phyloP scores from a whole-genome alignment of 495 filamentous ascomycete species.

The Penicillium daleae region DNA sequence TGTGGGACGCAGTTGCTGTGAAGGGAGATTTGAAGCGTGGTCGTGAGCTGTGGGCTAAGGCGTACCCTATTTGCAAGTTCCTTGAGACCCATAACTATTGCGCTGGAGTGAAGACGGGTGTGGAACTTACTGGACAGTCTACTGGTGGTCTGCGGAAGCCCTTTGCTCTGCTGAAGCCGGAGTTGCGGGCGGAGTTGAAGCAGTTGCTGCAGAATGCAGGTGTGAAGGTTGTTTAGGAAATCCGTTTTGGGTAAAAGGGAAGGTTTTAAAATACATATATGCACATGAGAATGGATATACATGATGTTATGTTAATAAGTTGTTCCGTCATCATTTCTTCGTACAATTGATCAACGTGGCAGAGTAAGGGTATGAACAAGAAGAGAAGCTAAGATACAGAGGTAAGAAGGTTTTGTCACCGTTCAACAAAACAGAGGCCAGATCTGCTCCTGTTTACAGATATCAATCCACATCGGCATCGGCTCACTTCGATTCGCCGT shows the following conservation, averaged over 20 bases:
- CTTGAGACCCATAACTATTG: conserved; percentile 40
- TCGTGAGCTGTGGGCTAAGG: conserved; percentile 39
- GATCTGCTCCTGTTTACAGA: conserved; percentile 28
- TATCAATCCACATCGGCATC: conserved; percentile 38
- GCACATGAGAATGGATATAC: background rate
- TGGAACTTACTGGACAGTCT: conserved; percentile 37
- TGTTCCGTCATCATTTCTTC: conserved; percentile 9
- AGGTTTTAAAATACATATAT: background rate
- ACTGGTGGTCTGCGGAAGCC: conserved; percentile 43
- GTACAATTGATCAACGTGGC: background rate
- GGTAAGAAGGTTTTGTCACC: background rate
- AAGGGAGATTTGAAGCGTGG: conserved; percentile 35
- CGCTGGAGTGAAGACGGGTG: conserved; percentile 39
- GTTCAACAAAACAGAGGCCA: conserved; percentile 40
- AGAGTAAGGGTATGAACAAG: background rate
- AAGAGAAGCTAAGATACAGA: background rate
- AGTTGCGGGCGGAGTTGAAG: conserved; percentile 33
- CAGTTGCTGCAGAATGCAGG: conserved; percentile 35
- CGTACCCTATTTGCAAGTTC: conserved; percentile 42
- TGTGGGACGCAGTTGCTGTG: conserved; percentile 39
- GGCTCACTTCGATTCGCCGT: conserved; percentile 25
- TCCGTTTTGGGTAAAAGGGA: background rate
- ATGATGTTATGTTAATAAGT: background rate
- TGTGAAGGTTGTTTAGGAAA: conserved; percentile 34
- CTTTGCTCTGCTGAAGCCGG: conserved; percentile 32